Base-by-base conservation (phyloP, 2,329 filamentous ascomycete genomes). In the Tothia fuscella region DNA sequence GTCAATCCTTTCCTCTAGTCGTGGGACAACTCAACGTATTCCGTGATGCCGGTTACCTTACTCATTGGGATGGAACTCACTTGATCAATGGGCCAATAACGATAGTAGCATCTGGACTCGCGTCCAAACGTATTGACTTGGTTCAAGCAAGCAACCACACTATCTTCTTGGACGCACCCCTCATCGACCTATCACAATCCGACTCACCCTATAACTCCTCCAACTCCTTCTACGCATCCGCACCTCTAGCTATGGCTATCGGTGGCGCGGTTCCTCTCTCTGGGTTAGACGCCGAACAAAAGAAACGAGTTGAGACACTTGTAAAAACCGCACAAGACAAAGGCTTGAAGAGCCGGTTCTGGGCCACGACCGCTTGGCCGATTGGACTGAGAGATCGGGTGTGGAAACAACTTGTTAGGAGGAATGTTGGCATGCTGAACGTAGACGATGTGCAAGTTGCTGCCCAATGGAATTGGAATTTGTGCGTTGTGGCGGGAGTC, bases 221-320 rank as follows among this genome's bases (percentile, higher is more conserved):
- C 16, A 84, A 81, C 56, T 80, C 76, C 3, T 78, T 76, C 58
- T 84, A 82, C 55, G 76, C 79, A 14, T 78, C 72, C 36, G 67
- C 70, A 2, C 68, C 72, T 10, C 78, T 83, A 51, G 58, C 56
- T n/a, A 52, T 56, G 3, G 56, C 68, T 1, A 63, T 84, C 12
- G 17, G 20, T 16, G 80, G 76, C 3, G 56, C 54, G 37, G 58
- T 65, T 32, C 67, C 56, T 62, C 65, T 54, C 52, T 67, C 66
- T 3, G 59, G 58, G 3, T 53, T 82, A 2, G 68, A 61, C 0
- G 42, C 53, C 2, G 41, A 48, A 3, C 71, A 76, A 48, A 54
- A 70, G 37, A 49, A 62, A 0, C 52, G 56, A 6, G 61, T 78
- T 43, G 59, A 70, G 25, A 58, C 60, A 5, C 72, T 76, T 51